phyloP scores from a whole-genome alignment of 306 rosid genomes.

The Castanopsis chinensis region DNA sequence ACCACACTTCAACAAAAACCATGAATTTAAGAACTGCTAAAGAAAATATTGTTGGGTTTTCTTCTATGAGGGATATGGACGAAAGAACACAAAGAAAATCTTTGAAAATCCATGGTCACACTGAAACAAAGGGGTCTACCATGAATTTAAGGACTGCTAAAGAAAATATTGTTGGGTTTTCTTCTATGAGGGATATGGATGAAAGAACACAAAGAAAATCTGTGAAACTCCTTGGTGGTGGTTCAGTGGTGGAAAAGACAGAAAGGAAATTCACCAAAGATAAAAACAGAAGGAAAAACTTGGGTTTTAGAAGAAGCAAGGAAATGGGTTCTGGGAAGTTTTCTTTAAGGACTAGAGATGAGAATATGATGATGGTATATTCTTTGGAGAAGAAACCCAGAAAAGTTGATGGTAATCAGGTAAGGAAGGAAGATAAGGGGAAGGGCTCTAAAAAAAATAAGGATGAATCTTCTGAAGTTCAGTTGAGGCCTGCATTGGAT shows the following conservation, averaged over 20 bases:
- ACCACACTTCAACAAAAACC: constrained; percentile 28
- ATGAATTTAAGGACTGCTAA: constrained; percentile 3
- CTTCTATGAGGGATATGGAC: constrained; percentile 28
- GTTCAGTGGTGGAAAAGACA: constrained; percentile 33
- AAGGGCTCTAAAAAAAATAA: constrained; percentile 35
- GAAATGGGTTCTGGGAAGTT: constrained; percentile 25
- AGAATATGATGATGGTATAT: not conserved
- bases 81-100: constrained; percentile 23
- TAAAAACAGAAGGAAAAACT: constrained; percentile 29
- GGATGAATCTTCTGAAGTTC: constrained; percentile 34
- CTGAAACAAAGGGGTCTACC: no score
- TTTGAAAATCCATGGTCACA: constrained; percentile 28
- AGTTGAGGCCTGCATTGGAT: constrained; percentile 54
- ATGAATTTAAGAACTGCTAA: constrained; percentile 13
- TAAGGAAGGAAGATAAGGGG: constrained; percentile 30
- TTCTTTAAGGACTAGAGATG: constrained; percentile 16
- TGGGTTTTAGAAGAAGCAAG: constrained; percentile 32
- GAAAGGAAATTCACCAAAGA: constrained; percentile 19
- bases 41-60: constrained; percentile 25
- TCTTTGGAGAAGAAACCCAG: constrained; percentile 21
- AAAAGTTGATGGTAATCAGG: constrained; percentile 20
- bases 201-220: constrained; percentile 21
- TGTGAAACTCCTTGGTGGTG: constrained; percentile 30
- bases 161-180: constrained; percentile 24
- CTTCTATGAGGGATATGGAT: constrained; percentile 29